A percentile compares a stretch with the other conserved stretches of the same genome.
Conservation (phyloP, 2,329 filamentous ascomycete genomes). For the Aspergillus neoniger region DNA sequence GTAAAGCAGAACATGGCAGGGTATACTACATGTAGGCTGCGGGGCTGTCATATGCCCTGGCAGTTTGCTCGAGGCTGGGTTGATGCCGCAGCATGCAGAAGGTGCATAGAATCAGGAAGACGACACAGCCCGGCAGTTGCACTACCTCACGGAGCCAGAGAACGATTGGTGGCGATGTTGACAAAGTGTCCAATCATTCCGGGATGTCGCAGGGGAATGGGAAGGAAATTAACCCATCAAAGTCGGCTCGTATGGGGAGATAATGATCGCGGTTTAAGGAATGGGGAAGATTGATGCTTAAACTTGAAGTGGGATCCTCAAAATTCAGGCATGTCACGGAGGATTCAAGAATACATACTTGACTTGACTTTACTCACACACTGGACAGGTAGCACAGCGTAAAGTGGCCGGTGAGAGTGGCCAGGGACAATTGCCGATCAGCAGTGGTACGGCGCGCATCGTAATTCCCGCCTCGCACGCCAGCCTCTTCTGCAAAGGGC, state of each 20-base stretch:
- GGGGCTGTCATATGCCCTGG: background rate
- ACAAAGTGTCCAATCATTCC: background rate
- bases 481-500: constrained; percentile 13
- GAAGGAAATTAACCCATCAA: background rate
- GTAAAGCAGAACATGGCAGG: background rate
- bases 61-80: background rate
- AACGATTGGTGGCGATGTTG: background rate
- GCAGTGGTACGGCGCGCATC: constrained; percentile 21
- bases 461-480: constrained; percentile 22
- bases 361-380: background rate
- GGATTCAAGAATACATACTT: background rate
- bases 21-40: background rate
- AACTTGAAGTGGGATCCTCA: background rate
- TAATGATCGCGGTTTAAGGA: background rate
- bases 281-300: background rate
- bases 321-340: background rate
- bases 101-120: background rate
- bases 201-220: background rate
- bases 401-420: constrained; percentile 10
- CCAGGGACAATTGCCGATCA: constrained; percentile 13
- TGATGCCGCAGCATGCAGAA: background rate
- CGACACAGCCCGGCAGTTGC: background rate
- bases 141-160: background rate
- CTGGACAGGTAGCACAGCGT: constrained; percentile 3
- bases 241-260: background rate